A percentile compares a stretch with the other conserved stretches of the same genome.
phyloP scores from a whole-genome alignment of 2,329 filamentous ascomycete species.

The Blastomyces gilchristii region DNA sequence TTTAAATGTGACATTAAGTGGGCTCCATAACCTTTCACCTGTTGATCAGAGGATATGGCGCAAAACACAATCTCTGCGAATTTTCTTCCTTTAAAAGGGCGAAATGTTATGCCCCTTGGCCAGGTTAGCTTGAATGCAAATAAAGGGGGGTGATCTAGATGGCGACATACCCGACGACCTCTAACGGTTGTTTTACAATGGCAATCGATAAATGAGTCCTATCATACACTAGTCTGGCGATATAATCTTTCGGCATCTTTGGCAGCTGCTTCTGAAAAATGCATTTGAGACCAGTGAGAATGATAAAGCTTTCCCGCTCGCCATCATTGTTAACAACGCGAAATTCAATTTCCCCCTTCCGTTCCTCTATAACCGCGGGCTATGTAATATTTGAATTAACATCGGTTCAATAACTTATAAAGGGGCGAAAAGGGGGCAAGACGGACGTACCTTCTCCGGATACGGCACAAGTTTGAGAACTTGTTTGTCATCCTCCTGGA shows the following conservation, averaged over 20 bases:
- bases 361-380: constrained; percentile 87
- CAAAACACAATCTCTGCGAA: constrained; percentile 99
- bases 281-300: constrained; percentile 89
- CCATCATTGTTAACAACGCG: constrained; percentile 97
- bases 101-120: constrained; percentile 80
- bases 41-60: constrained; percentile 92
- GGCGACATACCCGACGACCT: constrained; percentile 60
- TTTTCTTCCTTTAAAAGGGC: constrained; percentile 79
- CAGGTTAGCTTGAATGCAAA: constrained; percentile 12
- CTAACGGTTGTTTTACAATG: constrained; percentile 90
- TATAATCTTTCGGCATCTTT: constrained; percentile 99
- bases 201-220: constrained; percentile 92
- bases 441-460: constrained; percentile 64
- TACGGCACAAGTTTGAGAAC: constrained; percentile 62
- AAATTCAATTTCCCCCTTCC: constrained; percentile 90
- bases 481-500: constrained; percentile 38
- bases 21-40: constrained; percentile 96
- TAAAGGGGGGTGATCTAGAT: neutral
- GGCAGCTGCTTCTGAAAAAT: constrained; percentile 98
- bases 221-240: constrained; percentile 93
- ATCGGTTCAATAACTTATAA: constrained; percentile 7
- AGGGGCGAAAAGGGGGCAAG: neutral
- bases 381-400: constrained; percentile 29
- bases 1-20: constrained; percentile 98
- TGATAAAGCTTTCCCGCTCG: constrained; percentile 76